Base-by-base conservation (phyloP, 106 monocot genomes). In the Xerophyta viscosa region DNA sequence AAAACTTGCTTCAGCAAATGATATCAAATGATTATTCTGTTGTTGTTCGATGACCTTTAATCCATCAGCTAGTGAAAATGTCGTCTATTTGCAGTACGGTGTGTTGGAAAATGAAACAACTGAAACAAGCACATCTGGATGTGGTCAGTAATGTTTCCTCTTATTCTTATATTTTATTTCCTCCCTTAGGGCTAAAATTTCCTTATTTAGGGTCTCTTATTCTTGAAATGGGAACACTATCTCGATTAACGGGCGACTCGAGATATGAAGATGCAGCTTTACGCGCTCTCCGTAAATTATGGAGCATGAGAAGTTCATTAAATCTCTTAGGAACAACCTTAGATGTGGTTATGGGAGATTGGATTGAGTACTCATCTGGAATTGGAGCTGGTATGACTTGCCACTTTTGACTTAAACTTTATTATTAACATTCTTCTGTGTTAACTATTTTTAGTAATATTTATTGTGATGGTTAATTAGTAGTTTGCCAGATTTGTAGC, bases 121-220 rank as follows among this genome's bases (percentile, higher is more conserved):
- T 59, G 92, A 93, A 80, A 93, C 87, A 54, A 87, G 87, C 74
- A 93, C 87, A 80, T 93, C 92, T 58, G 92, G 92, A 30, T 83
- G 87, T 50, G 87, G 87, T 93, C 50, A 80, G 83, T 37, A 23
- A 3, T 44, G 7, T 9, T 17, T 44, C 43, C 6, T 11, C 5
- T 36, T 11, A 36, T 36, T 36, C 11, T 36, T n/a, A n/a, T n/a
- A 11, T 31, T 23, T 11, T 23, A 13, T 39, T 49, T 57, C 37
- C n/a, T n/a, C n/a, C n/a, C n/a, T n/a, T n/a, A n/a, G n/a, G n/a
- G n/a, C n/a, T n/a, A n/a, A n/a, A n/a, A n/a, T n/a, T n/a, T n/a
- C n/a, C n/a, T 48, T 1, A 20, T 51, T 77, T 70, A 93, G 92
- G 87, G 50, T 93, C 92, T 59, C 77, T 93, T n/a, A 83, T 93